A percentile compares a stretch with the other conserved stretches of the same genome.
phyloP scores from a whole-genome alignment of 2,329 filamentous ascomycete species.

The Sclerotinia subarctica region DNA sequence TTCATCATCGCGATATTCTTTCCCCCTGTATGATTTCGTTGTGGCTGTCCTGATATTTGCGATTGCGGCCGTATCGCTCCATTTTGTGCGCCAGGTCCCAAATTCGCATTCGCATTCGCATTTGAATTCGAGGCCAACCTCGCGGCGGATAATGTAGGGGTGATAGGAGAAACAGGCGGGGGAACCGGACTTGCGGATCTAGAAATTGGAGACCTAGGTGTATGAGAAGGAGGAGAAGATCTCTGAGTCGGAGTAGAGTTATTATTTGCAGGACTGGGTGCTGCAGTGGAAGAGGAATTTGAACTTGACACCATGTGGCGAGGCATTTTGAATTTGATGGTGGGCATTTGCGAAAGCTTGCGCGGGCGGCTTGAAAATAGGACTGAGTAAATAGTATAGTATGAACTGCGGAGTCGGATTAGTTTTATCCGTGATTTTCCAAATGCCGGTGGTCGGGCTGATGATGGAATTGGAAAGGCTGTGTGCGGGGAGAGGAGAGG shows the following conservation, averaged over 20 bases:
- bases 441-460: slow-evolving; percentile 6
- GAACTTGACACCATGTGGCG: slow-evolving; percentile 6
- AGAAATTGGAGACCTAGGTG: not conserved
- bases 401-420: slow-evolving; percentile 12
- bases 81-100: not conserved
- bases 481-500: not conserved
- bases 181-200: slow-evolving; percentile 32
- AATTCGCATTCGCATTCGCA: not conserved
- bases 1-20: slow-evolving; percentile 17
- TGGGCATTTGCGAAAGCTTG: slow-evolving; percentile 17
- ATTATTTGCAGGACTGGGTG: not conserved
- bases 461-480: not conserved
- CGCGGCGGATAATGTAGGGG: slow-evolving; percentile 32
- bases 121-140: slow-evolving; percentile 23
- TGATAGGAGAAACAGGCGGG: slow-evolving; percentile 37
- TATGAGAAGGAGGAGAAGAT: not conserved
- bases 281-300: not conserved
- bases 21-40: not conserved
- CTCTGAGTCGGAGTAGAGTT: not conserved
- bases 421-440: slow-evolving; percentile 10
- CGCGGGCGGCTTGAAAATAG: not conserved
- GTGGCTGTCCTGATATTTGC: not conserved
- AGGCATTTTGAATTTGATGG: slow-evolving; percentile 21
- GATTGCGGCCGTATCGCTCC: not conserved
- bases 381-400: not conserved